Percentiles rank a stretch among this genome's conserved stretches.
phyloP scores from a whole-genome alignment of 768 basidiomycete genomes.

The Ephemerocybe angulata region DNA sequence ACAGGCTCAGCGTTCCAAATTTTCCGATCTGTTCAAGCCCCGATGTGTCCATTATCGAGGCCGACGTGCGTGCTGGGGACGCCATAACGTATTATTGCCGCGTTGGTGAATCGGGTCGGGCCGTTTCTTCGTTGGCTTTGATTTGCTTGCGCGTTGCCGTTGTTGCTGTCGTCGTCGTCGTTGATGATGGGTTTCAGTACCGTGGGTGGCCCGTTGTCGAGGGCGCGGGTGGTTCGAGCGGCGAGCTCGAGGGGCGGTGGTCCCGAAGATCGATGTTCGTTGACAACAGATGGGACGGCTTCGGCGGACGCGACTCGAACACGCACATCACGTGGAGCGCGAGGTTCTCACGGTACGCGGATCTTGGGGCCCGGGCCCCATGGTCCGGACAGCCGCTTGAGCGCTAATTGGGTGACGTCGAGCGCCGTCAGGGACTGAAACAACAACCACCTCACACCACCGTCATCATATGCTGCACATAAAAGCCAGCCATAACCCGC shows the following conservation, averaged over 20 bases:
- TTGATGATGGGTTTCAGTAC: too few species aligned
- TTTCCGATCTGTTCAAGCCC: slow-evolving; percentile 54
- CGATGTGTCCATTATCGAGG: slow-evolving; percentile 40
- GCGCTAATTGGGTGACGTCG: too few species aligned
- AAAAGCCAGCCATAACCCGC: too few species aligned
- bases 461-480: too few species aligned
- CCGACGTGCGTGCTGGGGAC: background rate
- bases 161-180: background rate
- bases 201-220: too few species aligned
- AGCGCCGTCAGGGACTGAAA: too few species aligned
- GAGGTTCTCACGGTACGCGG: background rate
- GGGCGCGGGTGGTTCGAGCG: background rate
- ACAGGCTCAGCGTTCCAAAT: slow-evolving; percentile 61
- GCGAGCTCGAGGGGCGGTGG: background rate
- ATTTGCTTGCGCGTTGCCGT: background rate
- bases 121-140: background rate
- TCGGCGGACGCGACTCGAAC: background rate
- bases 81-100: background rate
- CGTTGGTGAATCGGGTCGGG: background rate
- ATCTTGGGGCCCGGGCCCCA: too few species aligned
- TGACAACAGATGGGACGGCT: background rate
- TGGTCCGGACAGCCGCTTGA: too few species aligned
- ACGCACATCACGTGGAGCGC: background rate
- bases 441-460: too few species aligned
- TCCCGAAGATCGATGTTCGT: background rate